These are phyloP conservation scores for Trametes maxima DNA, from an alignment of 768 basidiomycete genomes.

Conservation along the genomic window DNA sequence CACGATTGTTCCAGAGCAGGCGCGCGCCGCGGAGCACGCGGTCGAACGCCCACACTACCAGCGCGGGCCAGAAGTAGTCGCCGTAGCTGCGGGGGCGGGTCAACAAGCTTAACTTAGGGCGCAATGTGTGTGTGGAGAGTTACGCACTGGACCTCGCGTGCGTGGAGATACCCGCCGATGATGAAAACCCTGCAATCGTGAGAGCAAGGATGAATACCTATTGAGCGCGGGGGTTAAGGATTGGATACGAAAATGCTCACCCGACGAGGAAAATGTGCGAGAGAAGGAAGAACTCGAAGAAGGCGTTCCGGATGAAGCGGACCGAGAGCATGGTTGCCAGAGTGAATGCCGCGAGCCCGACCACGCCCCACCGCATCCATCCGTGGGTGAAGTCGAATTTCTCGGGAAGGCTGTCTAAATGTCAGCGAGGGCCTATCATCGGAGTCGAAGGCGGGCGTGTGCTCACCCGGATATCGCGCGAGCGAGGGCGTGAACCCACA, in stretches of 20 bases:
- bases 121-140: constrained; percentile 6
- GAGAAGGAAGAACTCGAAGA: constrained; percentile 45
- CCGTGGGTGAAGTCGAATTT: constrained; percentile 13
- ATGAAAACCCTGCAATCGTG: constrained; percentile 40
- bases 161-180: constrained; percentile 38
- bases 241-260: constrained; percentile 24
- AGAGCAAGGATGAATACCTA: neutral
- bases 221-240: neutral
- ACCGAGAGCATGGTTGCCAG: constrained; percentile 41
- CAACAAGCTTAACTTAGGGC: constrained; percentile 16
- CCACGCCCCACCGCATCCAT: constrained; percentile 26
- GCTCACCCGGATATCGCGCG: constrained; percentile 20
- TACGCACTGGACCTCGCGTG: constrained; percentile 18
- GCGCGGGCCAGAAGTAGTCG: constrained; percentile 51
- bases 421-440: neutral
- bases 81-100: constrained; percentile 34
- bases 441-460: neutral
- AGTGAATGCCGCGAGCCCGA: constrained; percentile 29
- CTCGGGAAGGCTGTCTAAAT: constrained; percentile 9
- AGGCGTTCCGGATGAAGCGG: constrained; percentile 42
- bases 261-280: constrained; percentile 31
- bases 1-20: constrained; percentile 43
- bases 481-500: constrained; percentile 43
- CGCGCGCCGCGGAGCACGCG: constrained; percentile 43
- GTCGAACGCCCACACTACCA: constrained; percentile 52